These are phyloP conservation scores for Stagonosporopsis cucurbitacearum DNA, from an alignment of 2,329 filamentous ascomycete genomes.

Conservation along the genomic window DNA sequence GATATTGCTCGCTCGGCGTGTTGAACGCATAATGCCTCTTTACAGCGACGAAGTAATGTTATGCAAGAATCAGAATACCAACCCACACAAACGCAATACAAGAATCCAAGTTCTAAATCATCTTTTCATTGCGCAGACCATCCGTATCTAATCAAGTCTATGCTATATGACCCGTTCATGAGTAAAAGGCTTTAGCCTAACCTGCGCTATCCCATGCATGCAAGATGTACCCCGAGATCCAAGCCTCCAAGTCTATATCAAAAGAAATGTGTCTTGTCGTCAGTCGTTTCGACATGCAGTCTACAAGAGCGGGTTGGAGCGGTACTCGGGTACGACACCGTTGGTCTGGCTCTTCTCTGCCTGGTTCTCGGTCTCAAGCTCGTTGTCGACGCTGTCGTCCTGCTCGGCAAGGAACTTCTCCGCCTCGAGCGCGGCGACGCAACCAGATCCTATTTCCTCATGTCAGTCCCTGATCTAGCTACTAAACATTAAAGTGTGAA, in stretches of 20 bases:
- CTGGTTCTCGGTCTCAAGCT: constrained; percentile 57
- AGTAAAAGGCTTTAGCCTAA: constrained; percentile 28
- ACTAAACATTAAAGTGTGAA: not conserved
- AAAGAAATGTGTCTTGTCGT: constrained; percentile 6
- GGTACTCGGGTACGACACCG: constrained; percentile 66
- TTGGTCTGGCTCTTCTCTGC: constrained; percentile 59
- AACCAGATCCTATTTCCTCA: constrained; percentile 75
- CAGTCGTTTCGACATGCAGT: not conserved
- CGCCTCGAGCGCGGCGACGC: constrained; percentile 92
- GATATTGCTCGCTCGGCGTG: not conserved
- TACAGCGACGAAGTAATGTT: not conserved
- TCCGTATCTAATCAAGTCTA: constrained; percentile 30
- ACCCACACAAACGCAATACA: not conserved
- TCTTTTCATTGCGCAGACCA: constrained; percentile 6
- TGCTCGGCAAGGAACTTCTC: constrained; percentile 89
- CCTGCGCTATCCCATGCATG: constrained; percentile 19
- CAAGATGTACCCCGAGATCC: constrained; percentile 13
- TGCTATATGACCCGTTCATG: constrained; percentile 22
- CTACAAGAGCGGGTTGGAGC: constrained; percentile 68
- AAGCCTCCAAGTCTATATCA: constrained; percentile 10
- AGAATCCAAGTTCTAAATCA: not conserved
- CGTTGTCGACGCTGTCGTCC: constrained; percentile 62
- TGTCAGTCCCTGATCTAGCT: constrained; percentile 23
- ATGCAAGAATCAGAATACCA: not conserved
- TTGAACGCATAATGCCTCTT: not conserved